A percentile compares a stretch with the other conserved stretches of the same genome.
Evolutionary conservation across 169 alveolate genomes (phyloP).

Genomic region (Plasmodium blacklocki): DNA sequence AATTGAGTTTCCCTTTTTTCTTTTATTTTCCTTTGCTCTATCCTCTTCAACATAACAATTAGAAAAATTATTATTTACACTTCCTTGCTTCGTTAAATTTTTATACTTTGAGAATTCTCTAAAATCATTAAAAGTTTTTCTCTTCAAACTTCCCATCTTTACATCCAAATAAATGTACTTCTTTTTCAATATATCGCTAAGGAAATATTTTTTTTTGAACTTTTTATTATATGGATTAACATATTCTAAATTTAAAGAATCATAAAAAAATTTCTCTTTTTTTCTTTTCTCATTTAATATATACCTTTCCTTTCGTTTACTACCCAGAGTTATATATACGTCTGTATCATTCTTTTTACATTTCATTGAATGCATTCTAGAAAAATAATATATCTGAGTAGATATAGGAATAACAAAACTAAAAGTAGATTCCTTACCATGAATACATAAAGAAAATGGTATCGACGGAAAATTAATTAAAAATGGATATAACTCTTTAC

Average conservation of each 20-base stretch:
- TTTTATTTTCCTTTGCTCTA: not conserved
- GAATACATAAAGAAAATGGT: conserved; percentile 70
- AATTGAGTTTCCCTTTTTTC: not conserved
- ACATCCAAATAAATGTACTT: conserved; percentile 36
- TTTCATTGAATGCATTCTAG: conserved; percentile 50
- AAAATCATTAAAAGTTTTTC: not conserved
- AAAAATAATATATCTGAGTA: conserved; percentile 63
- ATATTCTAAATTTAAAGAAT: conserved; percentile 47
- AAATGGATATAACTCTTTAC: conserved; percentile 54
- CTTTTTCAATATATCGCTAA: conserved; percentile 36
- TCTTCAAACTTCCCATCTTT: conserved; percentile 38
- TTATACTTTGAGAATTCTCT: conserved; percentile 32
- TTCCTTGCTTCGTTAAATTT: not conserved
- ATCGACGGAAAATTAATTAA: conserved; percentile 48
- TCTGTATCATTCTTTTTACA: not conserved
- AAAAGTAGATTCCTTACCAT: conserved; percentile 59
- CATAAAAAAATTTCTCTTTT: conserved; percentile 49
- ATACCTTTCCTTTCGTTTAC: conserved; percentile 6
- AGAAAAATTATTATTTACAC: not conserved
- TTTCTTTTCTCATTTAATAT: conserved; percentile 17
- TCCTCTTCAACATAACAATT: not conserved
- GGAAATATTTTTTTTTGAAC: conserved; percentile 25
- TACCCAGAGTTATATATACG: conserved; percentile 20
- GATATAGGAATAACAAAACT: conserved; percentile 34
- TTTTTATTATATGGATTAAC: conserved; percentile 12